phyloP scores from a whole-genome alignment of 768 basidiomycete genomes.

The Postia placenta region DNA sequence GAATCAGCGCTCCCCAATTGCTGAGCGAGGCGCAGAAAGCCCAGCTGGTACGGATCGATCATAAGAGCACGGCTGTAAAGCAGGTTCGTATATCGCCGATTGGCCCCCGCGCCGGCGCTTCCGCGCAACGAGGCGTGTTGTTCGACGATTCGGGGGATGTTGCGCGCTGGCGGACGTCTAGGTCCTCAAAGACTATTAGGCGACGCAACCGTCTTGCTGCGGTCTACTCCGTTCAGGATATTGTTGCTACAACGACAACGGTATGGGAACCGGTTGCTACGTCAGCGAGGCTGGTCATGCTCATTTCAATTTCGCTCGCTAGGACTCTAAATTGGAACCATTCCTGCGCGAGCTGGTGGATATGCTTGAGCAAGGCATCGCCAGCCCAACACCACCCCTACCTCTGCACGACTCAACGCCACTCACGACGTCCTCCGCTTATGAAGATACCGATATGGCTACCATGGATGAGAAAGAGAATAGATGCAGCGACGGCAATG shows the following conservation, averaged over 20 bases:
- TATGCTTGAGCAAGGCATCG: neutral
- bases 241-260: slow-evolving; percentile 13
- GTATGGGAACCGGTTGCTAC: slow-evolving; percentile 4
- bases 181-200: slow-evolving; percentile 5
- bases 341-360: slow-evolving; percentile 11
- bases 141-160: neutral
- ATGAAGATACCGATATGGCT: too few relatives aligned
- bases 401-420: neutral
- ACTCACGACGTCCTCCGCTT: too few relatives aligned
- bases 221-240: slow-evolving; percentile 13
- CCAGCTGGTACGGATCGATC: slow-evolving; percentile 17
- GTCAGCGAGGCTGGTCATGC: neutral
- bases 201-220: slow-evolving; percentile 15
- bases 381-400: neutral
- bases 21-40: slow-evolving; percentile 23
- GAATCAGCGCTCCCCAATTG: slow-evolving; percentile 18
- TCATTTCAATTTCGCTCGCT: neutral
- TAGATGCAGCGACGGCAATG: neutral
- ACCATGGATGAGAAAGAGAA: neutral
- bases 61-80: neutral
- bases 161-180: neutral
- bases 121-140: neutral
- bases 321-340: slow-evolving; percentile 11
- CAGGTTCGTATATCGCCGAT: neutral
- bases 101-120: neutral